phyloP scores from a whole-genome alignment of 805 yeast species.

The Sungouiozyma ichnusensis region DNA sequence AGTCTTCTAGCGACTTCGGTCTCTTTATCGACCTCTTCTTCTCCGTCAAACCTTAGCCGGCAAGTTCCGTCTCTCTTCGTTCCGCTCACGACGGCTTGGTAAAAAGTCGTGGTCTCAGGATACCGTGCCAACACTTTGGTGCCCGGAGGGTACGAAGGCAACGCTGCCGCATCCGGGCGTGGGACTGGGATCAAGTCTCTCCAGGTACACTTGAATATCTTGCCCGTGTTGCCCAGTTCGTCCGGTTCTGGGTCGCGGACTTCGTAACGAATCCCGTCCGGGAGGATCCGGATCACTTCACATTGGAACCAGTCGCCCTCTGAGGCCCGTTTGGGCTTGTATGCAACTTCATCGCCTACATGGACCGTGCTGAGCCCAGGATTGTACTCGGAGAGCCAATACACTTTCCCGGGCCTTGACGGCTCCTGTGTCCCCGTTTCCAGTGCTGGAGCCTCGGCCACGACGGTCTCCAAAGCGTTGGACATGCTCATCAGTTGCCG shows the following conservation, averaged over 20 bases:
- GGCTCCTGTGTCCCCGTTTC: conserved; percentile 5
- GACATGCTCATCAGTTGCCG: no score
- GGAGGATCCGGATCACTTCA: conserved; percentile 66
- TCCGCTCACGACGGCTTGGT: conserved; percentile 86
- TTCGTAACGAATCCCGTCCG: conserved; percentile 70
- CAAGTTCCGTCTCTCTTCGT: conserved; percentile 65
- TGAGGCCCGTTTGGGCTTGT: conserved; percentile 46
- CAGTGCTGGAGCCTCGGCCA: not conserved
- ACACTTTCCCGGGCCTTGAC: conserved; percentile 33
- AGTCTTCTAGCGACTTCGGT: conserved; percentile 81
- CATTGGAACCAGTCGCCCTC: conserved; percentile 96
- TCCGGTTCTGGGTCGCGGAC: conserved; percentile 98
- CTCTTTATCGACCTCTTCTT: conserved; percentile 91
- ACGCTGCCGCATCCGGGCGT: conserved; percentile 18
- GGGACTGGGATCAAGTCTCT: conserved; percentile 73
- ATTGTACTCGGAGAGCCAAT: conserved; percentile 44
- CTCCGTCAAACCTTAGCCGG: conserved; percentile 83
- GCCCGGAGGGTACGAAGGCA: conserved; percentile 49
- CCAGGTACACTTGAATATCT: conserved; percentile 69
- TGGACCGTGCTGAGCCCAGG: conserved; percentile 42
- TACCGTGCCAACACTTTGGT: conserved; percentile 83
- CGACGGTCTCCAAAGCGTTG: no score
- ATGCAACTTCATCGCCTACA: conserved; percentile 81
- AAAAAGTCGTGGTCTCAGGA: conserved; percentile 96
- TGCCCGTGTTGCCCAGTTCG: conserved; percentile 81